Base-by-base conservation (phyloP, 768 basidiomycete genomes). In the Tephrocybe sp. region DNA sequence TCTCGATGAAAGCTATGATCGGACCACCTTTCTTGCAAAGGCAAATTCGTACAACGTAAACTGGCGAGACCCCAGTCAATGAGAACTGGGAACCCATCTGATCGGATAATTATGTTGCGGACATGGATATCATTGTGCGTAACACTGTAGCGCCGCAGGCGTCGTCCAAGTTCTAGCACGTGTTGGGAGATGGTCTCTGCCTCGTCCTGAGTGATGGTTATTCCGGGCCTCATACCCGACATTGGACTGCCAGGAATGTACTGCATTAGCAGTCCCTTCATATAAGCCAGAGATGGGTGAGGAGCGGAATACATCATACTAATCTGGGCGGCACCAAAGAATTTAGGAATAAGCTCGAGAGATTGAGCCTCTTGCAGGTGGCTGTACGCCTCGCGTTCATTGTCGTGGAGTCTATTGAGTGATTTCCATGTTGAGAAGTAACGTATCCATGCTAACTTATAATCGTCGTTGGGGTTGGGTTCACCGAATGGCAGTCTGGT, bases 171-270 rank as follows among this genome's bases (percentile, higher is more conserved):
- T 18, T 34, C 48, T 12, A 49, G 15, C 12, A 49, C 48, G n/a
- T 25, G 21, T 28, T 49, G 48, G n/a, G 48, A 43, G 11, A 49
- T 49, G 26, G 15, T 35, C n/a, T 49, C 39, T 2, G 47, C 47
- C 5, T 50, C 13, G 9, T 36, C 25, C 4, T 21, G 4, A 7
- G 49, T 22, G 38, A 50, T 43, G 9, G 28, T 26, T 12, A 49
- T 43, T 2, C 48, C 48, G 5, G 40, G 40, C 8, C 15, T 9
- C 16, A 49, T 32, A 18, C 40, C 34, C 3, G 39, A 30, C 32
- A 43, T 49, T 9, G 32, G 16, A 27, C 40, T 24, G 13, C 48
- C 40, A 24, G 39, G 19, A n/a, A 49, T 36, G 15, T 49, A 49
- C 32, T 42, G 32, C 9, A 49, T 15, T 6, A 49, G 40, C 21